These are phyloP conservation scores for Carex pumila DNA, from an alignment of 176 grass and related monocot genomes.

Conservation along the genomic window DNA sequence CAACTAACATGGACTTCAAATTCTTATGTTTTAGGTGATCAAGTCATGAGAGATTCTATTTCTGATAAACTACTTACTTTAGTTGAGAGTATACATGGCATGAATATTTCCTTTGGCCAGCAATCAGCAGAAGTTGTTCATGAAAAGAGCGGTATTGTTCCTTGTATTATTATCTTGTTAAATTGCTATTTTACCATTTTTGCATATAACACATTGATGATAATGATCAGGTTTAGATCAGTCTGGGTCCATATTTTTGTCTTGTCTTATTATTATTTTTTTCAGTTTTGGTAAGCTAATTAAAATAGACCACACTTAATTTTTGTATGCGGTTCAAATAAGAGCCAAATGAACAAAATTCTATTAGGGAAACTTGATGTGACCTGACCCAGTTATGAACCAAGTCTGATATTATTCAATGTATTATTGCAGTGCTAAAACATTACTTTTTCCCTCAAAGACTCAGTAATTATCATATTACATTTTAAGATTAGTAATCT, in stretches of 20 bases:
- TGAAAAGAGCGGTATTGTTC: constrained; percentile 56
- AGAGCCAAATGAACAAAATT: background rate
- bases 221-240: background rate
- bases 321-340: background rate
- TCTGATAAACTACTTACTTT: constrained; percentile 38
- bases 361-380: background rate
- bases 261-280: background rate
- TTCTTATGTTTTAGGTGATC: constrained; percentile 34
- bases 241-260: background rate
- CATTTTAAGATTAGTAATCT: background rate
- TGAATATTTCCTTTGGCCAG: constrained; percentile 53
- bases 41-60: constrained; percentile 16
- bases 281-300: background rate
- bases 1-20: background rate
- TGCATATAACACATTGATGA: background rate
- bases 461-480: background rate
- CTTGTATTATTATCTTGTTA: constrained; percentile 6
- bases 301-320: background rate
- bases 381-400: background rate
- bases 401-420: background rate
- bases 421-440: background rate
- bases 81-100: constrained; percentile 42
- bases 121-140: constrained; percentile 47
- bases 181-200: constrained; percentile 20
- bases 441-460: background rate